These are phyloP conservation scores for Magnaporthales sp. DNA, from an alignment of 2,329 filamentous ascomycete species.

Conservation along the genomic window DNA sequence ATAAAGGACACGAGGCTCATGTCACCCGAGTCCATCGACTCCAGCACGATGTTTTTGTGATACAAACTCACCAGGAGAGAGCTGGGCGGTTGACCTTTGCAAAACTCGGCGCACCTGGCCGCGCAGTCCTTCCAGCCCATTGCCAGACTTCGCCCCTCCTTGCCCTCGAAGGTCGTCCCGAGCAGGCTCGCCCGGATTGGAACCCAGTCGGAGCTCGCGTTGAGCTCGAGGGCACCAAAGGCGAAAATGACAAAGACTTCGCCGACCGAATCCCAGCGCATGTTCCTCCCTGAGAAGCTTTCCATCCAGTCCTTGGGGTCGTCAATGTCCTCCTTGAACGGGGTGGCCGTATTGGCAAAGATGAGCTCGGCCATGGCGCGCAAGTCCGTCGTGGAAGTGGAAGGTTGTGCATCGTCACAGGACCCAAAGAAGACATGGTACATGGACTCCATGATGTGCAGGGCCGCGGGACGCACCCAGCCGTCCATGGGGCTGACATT, in stretches of 20 bases:
- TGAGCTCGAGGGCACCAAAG: not conserved
- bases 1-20: not conserved
- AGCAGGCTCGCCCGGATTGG: not conserved
- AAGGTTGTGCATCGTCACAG: not conserved
- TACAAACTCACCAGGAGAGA: not conserved
- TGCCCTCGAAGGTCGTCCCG: not conserved
- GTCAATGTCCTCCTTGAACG: not conserved
- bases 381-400: not conserved
- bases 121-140: constrained; percentile 6
- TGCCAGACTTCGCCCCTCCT: not conserved
- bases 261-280: constrained; percentile 5
- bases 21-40: constrained; percentile 5
- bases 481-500: constrained; percentile 4
- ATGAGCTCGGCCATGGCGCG: constrained; percentile 3
- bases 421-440: not conserved
- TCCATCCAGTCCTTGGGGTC: constrained; percentile 4
- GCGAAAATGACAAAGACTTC: constrained; percentile 1
- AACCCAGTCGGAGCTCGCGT: not conserved
- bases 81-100: constrained; percentile 1
- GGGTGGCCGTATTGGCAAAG: not conserved
- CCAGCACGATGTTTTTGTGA: not conserved
- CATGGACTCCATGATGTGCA: constrained; percentile 3
- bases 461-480: not conserved
- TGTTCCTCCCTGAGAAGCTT: constrained; percentile 2
- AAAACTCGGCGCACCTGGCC: constrained; percentile 2